Percentiles rank a stretch among this genome's conserved stretches.
Evolutionary conservation across 495 filamentous ascomycete species (phyloP).

Genomic region (Annulohypoxylon stygium): DNA sequence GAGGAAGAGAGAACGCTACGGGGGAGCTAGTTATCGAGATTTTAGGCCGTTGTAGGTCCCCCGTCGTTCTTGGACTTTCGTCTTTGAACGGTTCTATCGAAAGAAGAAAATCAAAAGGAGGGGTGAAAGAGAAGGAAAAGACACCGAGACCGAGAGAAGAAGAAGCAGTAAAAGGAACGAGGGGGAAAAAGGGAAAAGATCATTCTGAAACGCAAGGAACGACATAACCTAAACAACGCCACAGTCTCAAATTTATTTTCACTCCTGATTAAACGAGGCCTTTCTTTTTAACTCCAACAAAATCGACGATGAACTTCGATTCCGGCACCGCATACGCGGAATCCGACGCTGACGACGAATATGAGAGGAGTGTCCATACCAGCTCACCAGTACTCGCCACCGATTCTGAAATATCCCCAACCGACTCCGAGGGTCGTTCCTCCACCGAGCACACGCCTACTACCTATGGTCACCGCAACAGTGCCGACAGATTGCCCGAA

Average conservation of each 20-base stretch:
- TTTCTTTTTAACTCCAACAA: slow-evolving; percentile 11
- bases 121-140: slow-evolving; percentile 19
- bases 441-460: slow-evolving; percentile 91
- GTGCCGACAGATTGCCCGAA: slow-evolving; percentile 76
- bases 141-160: neutral
- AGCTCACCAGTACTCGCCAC: slow-evolving; percentile 79
- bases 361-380: slow-evolving; percentile 81
- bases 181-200: slow-evolving; percentile 21
- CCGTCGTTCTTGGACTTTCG: slow-evolving; percentile 2
- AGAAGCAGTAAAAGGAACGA: neutral
- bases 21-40: slow-evolving; percentile 20
- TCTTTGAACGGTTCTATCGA: slow-evolving; percentile 21
- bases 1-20: neutral
- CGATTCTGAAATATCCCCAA: slow-evolving; percentile 84
- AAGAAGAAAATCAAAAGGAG: slow-evolving; percentile 10
- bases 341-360: slow-evolving; percentile 94
- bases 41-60: slow-evolving; percentile 5
- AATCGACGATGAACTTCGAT: slow-evolving; percentile 66
- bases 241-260: slow-evolving; percentile 39
- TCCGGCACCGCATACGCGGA: slow-evolving; percentile 78
- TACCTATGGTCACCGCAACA: slow-evolving; percentile 77
- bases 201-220: slow-evolving; percentile 22
- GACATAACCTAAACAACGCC: slow-evolving; percentile 35
- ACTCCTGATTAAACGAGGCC: slow-evolving; percentile 2
- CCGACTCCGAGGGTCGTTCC: slow-evolving; percentile 77